Conservation (phyloP, 805 yeast genomes). For the Yamadazyma akitaensis region DNA sequence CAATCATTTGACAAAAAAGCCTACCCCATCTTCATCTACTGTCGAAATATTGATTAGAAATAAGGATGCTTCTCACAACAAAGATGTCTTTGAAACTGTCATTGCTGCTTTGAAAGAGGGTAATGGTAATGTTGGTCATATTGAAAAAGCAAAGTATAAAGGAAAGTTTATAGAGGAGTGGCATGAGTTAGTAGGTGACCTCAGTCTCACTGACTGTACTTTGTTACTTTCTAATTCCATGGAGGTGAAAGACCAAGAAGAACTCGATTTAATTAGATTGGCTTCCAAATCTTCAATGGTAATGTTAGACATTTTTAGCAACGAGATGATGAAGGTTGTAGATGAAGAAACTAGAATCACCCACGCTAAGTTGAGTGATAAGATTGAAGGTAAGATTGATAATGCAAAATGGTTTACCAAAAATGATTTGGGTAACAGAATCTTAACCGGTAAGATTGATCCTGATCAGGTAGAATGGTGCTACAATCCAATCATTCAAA, state of each 20-base stretch:
- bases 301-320: conserved; percentile 77
- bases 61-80: conserved; percentile 77
- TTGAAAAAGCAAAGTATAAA: conserved; percentile 71
- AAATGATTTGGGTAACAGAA: conserved; percentile 48
- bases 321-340: conserved; percentile 81
- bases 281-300: conserved; percentile 78
- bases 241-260: conserved; percentile 78
- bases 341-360: conserved; percentile 82
- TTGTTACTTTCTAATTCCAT: conserved; percentile 52
- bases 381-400: conserved; percentile 78
- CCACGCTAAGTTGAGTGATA: conserved; percentile 69
- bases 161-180: conserved; percentile 88
- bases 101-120: conserved; percentile 41
- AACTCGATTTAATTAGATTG: conserved; percentile 56
- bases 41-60: conserved; percentile 67
- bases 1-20: conserved; percentile 47
- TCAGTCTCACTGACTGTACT: conserved; percentile 46
- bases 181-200: conserved; percentile 41
- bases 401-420: conserved; percentile 61
- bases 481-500: conserved; percentile 84
- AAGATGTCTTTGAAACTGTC: conserved; percentile 58
- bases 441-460: conserved; percentile 49
- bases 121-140: conserved; percentile 52
- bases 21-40: conserved; percentile 39
- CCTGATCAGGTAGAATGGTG: conserved; percentile 92